Evolutionary conservation across 2,329 filamentous ascomycete species (phyloP).

Genomic region (Aspergillus melleus): DNA sequence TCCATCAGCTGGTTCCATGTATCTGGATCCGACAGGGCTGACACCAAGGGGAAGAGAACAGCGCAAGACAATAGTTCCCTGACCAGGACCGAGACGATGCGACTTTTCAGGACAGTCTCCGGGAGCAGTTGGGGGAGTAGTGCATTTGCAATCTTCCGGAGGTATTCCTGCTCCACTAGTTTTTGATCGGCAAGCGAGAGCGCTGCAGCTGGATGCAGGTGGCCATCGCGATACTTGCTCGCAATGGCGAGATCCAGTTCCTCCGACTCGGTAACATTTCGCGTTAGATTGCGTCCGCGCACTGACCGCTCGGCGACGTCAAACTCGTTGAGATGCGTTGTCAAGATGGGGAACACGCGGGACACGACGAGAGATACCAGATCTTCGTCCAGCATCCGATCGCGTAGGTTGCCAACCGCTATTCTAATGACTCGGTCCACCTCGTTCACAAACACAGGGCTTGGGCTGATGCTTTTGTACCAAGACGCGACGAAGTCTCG

Average conservation of each 20-base stretch:
- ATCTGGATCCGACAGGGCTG: constrained; percentile 83
- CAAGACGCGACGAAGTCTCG: constrained; percentile 85
- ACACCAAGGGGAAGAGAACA: constrained; percentile 79
- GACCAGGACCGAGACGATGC: constrained; percentile 76
- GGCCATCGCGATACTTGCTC: constrained; percentile 86
- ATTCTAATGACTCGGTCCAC: constrained; percentile 77
- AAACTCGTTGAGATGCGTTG: constrained; percentile 84
- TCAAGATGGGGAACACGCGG: constrained; percentile 82
- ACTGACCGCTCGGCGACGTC: constrained; percentile 86
- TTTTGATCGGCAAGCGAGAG: constrained; percentile 82
- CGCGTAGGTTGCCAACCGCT: constrained; percentile 69
- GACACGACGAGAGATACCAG: constrained; percentile 80
- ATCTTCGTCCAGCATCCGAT: constrained; percentile 73
- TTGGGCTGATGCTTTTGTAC: constrained; percentile 83
- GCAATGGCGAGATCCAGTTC: constrained; percentile 95
- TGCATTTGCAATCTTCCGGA: constrained; percentile 71
- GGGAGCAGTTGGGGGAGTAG: constrained; percentile 76
- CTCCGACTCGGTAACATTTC: constrained; percentile 91
- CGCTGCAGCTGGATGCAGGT: constrained; percentile 81
- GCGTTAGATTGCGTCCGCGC: constrained; percentile 81
- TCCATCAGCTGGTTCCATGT: constrained; percentile 98
- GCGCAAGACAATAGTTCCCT: constrained; percentile 91
- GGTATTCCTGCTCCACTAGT: constrained; percentile 80
- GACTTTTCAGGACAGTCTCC: constrained; percentile 70
- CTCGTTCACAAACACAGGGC: constrained; percentile 78